Conservation (phyloP, 306 rosid species). For the Citrullus mucosospermus region DNA sequence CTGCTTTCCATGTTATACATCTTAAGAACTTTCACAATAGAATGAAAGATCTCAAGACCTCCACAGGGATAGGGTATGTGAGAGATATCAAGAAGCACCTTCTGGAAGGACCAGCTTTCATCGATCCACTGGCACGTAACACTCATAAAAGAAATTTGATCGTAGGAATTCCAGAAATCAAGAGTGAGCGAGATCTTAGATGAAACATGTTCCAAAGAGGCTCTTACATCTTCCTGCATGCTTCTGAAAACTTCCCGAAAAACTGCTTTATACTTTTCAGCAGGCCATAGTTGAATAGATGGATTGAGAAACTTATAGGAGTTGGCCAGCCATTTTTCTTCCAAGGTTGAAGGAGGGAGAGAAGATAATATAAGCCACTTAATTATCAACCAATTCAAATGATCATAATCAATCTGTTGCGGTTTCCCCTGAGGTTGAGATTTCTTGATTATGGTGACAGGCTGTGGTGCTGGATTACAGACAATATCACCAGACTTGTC, state of each 20-base stretch:
- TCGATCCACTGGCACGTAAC: slow-evolving; percentile 89
- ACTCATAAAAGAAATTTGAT: slow-evolving; percentile 70
- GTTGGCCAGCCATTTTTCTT: slow-evolving; percentile 73
- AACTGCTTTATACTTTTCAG: slow-evolving; percentile 51
- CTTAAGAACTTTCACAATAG: slow-evolving; percentile 60
- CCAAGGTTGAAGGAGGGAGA: slow-evolving; percentile 76
- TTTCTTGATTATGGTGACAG: slow-evolving; percentile 37
- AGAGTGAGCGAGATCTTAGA: slow-evolving; percentile 73
- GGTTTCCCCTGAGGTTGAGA: slow-evolving; percentile 55
- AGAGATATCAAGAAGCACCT: slow-evolving; percentile 73
- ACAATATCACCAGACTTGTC: slow-evolving; percentile 64
- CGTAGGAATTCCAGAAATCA: slow-evolving; percentile 91
- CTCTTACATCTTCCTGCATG: slow-evolving; percentile 78
- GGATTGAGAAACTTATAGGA: slow-evolving; percentile 86
- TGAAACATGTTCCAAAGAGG: slow-evolving; percentile 54
- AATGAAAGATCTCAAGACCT: slow-evolving; percentile 52
- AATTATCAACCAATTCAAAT: slow-evolving; percentile 81
- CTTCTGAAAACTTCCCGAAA: slow-evolving; percentile 63
- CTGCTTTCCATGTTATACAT: slow-evolving; percentile 62
- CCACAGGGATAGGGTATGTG: slow-evolving; percentile 77
- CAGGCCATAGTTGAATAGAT: slow-evolving; percentile 71
- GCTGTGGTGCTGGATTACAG: slow-evolving; percentile 33
- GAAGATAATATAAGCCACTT: slow-evolving; percentile 81
- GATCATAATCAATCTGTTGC: slow-evolving; percentile 65
- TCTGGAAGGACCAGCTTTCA: slow-evolving; percentile 80